These are phyloP conservation scores for Diaporthe sp. DNA, from an alignment of 2,329 filamentous ascomycete genomes.

Conservation along the genomic window DNA sequence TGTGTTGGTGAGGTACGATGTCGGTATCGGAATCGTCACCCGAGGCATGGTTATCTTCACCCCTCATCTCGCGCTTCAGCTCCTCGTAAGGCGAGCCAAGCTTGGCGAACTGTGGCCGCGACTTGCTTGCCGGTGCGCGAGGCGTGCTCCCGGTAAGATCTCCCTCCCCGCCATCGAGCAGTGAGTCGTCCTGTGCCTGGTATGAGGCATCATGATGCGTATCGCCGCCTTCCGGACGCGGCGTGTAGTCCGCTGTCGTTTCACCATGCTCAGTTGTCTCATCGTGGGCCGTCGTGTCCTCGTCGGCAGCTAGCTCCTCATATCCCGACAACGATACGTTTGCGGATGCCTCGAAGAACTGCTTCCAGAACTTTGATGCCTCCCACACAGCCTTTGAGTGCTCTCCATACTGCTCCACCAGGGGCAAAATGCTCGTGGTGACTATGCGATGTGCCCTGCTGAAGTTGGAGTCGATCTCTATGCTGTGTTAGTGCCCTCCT, in stretches of 20 bases:
- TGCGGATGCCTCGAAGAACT: slow-evolving; percentile 98
- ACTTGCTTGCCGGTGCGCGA: slow-evolving; percentile 67
- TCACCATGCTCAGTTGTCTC: slow-evolving; percentile 71
- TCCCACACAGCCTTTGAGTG: slow-evolving; percentile 97
- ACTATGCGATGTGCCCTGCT: slow-evolving; percentile 97
- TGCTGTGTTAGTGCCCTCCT: not conserved
- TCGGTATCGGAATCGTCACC: slow-evolving; percentile 56
- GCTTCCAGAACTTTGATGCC: slow-evolving; percentile 99
- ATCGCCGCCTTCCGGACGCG: slow-evolving; percentile 43
- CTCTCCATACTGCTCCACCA: slow-evolving; percentile 95
- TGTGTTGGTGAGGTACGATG: slow-evolving; percentile 64
- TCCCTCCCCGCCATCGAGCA: slow-evolving; percentile 73
- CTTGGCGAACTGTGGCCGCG: slow-evolving; percentile 69
- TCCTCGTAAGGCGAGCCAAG: slow-evolving; percentile 84
- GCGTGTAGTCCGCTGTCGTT: slow-evolving; percentile 54
- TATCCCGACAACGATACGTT: slow-evolving; percentile 97
- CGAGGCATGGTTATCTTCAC: slow-evolving; percentile 46
- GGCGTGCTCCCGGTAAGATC: slow-evolving; percentile 78
- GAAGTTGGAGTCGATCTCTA: slow-evolving; percentile 99
- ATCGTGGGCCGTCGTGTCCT: slow-evolving; percentile 62
- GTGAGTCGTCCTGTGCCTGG: slow-evolving; percentile 70
- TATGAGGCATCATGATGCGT: slow-evolving; percentile 48
- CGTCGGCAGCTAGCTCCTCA: slow-evolving; percentile 82
- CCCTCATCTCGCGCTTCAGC: slow-evolving; percentile 76
- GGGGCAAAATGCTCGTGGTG: slow-evolving; percentile 89